Percentiles rank a stretch among this genome's conserved stretches.
Evolutionary conservation across 2,329 filamentous ascomycete species (phyloP).

Genomic region (Fusarium camptoceras): DNA sequence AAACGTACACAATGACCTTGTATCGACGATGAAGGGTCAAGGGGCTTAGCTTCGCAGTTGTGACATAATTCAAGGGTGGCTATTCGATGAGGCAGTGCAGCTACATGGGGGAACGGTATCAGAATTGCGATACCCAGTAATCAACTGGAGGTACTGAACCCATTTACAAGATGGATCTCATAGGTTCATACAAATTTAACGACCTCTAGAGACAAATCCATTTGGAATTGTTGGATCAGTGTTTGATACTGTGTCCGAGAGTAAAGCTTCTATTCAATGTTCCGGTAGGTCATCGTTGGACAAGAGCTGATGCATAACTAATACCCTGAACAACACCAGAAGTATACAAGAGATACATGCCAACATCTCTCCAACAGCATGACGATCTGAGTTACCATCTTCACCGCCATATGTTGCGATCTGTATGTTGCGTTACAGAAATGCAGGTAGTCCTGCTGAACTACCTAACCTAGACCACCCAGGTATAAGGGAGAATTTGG

Average conservation of each 20-base stretch:
- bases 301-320: neutral
- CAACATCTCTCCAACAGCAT: too few relatives aligned
- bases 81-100: neutral
- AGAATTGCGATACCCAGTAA: neutral
- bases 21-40: too few relatives aligned
- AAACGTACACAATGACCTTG: neutral
- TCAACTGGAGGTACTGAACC: neutral
- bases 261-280: neutral
- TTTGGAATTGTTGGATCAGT: neutral
- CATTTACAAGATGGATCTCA: neutral
- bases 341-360: neutral
- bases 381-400: neutral
- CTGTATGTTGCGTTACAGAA: neutral
- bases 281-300: neutral
- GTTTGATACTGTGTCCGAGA: neutral
- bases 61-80: neutral
- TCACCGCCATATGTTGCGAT: neutral
- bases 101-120: neutral
- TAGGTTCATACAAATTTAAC: neutral
- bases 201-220: neutral
- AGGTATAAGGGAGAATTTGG: neutral
- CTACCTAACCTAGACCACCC: neutral
- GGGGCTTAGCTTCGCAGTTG: neutral
- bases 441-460: neutral
- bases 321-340: neutral